Percentiles rank a stretch among this genome's conserved stretches.
phyloP scores from a whole-genome alignment of 2,329 filamentous ascomycete species.

The Lachnellula cervina region DNA sequence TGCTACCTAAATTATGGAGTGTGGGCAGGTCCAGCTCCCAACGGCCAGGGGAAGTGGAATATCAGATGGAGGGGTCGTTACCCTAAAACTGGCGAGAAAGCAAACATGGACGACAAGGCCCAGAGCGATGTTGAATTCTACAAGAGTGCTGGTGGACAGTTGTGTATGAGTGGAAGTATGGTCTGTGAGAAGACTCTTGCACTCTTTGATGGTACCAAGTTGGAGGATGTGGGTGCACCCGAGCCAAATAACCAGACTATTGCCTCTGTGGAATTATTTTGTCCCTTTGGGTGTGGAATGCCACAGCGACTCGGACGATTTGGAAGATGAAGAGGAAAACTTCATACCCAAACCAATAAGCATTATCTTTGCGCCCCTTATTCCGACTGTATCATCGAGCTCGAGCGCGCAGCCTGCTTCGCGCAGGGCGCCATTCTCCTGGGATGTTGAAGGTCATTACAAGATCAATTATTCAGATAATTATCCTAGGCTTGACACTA shows the following conservation, averaged over 20 bases:
- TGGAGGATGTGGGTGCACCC: background rate
- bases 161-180: background rate
- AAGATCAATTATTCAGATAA: background rate
- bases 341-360: background rate
- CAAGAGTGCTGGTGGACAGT: background rate
- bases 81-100: background rate
- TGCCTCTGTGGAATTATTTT: background rate
- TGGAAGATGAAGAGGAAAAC: conserved; percentile 2
- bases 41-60: conserved; percentile 2
- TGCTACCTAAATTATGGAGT: conserved; percentile 1
- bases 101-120: background rate
- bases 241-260: background rate
- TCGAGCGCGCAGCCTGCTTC: too few relatives aligned
- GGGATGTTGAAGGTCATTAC: conserved; percentile 2
- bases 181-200: background rate
- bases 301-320: background rate
- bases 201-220: background rate
- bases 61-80: conserved; percentile 1
- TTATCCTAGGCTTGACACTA: background rate
- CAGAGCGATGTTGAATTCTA: background rate
- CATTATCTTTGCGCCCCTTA: background rate
- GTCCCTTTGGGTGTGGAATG: background rate
- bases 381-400: background rate
- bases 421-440: background rate
- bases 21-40: conserved; percentile 5